Evolutionary conservation across 106 monocot species (phyloP).

Genomic region (Dendrobium officinale): DNA sequence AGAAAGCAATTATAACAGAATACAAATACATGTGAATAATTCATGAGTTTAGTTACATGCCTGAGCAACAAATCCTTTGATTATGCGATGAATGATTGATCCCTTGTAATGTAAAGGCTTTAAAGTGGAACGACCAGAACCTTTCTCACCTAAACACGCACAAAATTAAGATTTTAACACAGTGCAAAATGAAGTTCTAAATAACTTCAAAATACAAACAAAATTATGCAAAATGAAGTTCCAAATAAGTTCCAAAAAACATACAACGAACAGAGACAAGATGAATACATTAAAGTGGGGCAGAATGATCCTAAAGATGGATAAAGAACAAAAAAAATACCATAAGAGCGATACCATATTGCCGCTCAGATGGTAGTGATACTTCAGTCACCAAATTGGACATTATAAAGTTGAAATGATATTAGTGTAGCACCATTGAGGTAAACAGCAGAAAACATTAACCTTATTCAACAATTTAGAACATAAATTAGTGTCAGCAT

Average conservation of each 20-base stretch:
- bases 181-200: neutral
- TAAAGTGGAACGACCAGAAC: slow-evolving; percentile 28
- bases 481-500: neutral
- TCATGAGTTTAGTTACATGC: slow-evolving; percentile 14
- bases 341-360: neutral
- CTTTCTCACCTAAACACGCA: slow-evolving; percentile 29
- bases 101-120: slow-evolving; percentile 40
- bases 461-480: neutral
- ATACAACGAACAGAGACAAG: neutral
- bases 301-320: neutral
- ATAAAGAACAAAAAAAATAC: neutral
- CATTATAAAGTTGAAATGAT: neutral
- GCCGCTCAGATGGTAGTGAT: neutral
- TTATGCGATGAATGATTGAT: slow-evolving; percentile 39
- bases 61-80: slow-evolving; percentile 46
- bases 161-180: neutral
- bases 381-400: neutral
- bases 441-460: neutral
- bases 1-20: neutral
- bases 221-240: neutral
- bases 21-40: neutral
- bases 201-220: neutral
- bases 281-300: neutral
- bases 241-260: neutral
- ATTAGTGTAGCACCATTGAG: neutral